Conservation (phyloP, 192 early-diverging fungal genomes). For the Linnemannia zychae region DNA sequence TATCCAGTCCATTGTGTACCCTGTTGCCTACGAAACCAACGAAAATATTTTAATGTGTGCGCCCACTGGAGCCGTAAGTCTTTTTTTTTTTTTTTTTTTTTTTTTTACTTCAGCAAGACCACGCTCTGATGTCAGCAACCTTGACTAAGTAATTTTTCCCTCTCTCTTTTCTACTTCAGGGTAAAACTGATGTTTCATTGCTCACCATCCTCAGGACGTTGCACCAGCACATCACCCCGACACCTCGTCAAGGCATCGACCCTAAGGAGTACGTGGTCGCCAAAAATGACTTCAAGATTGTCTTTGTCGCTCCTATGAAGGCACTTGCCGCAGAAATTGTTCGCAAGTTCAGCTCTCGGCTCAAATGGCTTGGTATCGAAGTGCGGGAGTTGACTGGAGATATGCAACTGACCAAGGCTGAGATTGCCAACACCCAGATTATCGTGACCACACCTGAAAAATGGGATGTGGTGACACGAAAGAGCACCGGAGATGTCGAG, state of each 20-base stretch:
- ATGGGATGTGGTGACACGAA: constrained; percentile 99
- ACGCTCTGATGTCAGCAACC: no score
- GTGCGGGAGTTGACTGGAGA: constrained; percentile 97
- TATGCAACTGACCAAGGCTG: constrained; percentile 97
- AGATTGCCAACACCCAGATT: constrained; percentile 94
- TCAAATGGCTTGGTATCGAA: constrained; percentile 86
- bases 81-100: not conserved
- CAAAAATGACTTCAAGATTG: constrained; percentile 96
- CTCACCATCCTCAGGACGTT: constrained; percentile 90
- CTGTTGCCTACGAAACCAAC: constrained; percentile 93
- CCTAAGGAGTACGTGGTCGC: constrained; percentile 70
- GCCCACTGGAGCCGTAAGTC: constrained; percentile 92
- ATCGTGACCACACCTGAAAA: constrained; percentile 99
- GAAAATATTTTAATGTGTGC: constrained; percentile 99
- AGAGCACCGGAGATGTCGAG: constrained; percentile 94
- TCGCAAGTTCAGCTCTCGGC: constrained; percentile 87
- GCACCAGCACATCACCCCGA: constrained; percentile 76
- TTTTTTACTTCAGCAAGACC: not conserved
- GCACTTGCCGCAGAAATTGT: constrained; percentile 97
- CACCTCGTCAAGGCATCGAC: constrained; percentile 59
- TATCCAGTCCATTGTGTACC: constrained; percentile 96
- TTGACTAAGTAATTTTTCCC: no score
- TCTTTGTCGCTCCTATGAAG: constrained; percentile 99
- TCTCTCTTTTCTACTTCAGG: constrained; percentile 56
- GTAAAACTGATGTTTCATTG: constrained; percentile 98